phyloP scores from a whole-genome alignment of 73 alveolate species.

The Tetrahymena borealis region DNA sequence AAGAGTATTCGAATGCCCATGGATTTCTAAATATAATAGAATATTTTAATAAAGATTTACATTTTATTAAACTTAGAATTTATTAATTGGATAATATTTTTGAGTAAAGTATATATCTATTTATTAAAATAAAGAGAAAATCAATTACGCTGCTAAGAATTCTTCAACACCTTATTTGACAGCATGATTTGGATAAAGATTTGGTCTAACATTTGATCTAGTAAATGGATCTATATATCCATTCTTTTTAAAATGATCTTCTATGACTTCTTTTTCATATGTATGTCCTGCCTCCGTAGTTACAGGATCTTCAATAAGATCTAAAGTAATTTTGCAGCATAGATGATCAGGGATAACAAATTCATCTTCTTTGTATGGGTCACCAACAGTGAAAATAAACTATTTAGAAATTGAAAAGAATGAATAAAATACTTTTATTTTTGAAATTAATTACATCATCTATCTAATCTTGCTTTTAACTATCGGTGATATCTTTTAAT shows the following conservation, averaged over 20 bases:
- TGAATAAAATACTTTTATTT: neutral
- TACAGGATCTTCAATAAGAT: constrained; percentile 55
- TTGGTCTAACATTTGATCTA: constrained; percentile 1
- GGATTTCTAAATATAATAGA: no score
- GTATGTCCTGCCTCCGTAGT: constrained; percentile 44
- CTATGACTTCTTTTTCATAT: constrained; percentile 27
- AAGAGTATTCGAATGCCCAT: constrained; percentile 41
- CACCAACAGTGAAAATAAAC: neutral
- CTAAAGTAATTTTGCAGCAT: constrained; percentile 47
- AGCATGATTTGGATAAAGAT: constrained; percentile 34
- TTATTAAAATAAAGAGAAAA: no score
- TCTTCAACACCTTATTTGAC: constrained; percentile 49
- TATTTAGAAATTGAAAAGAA: constrained; percentile 7
- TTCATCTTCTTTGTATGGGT: neutral
- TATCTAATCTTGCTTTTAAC: neutral
- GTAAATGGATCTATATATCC: constrained; percentile 48
- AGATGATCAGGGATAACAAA: constrained; percentile 49
- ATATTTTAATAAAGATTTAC: no score
- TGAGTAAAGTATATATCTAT: no score
- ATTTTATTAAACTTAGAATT: no score
- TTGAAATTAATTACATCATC: neutral
- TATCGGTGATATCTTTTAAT: neutral
- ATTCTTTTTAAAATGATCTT: constrained; percentile 34
- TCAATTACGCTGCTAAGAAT: constrained; percentile 30
- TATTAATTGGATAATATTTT: no score